phyloP scores from a whole-genome alignment of 805 yeast genomes.

The Wilhelminamyces savonicus region DNA sequence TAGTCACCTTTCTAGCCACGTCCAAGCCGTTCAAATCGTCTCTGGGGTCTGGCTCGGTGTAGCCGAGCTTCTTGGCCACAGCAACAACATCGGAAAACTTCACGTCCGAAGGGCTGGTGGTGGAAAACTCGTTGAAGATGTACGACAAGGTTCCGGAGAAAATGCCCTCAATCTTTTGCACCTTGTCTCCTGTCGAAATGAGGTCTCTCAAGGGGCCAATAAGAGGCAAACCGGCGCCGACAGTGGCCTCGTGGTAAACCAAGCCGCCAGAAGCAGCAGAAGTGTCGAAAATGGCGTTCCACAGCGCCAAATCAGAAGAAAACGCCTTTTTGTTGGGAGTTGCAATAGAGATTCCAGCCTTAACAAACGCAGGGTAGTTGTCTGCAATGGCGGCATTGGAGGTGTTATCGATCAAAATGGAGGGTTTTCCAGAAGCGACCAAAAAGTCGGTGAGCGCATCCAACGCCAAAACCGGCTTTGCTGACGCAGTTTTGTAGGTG shows the following conservation, averaged over 20 bases:
- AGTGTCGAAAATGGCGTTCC: slow-evolving; percentile 71
- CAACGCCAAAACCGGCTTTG: slow-evolving; percentile 46
- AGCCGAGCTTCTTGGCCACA: slow-evolving; percentile 85
- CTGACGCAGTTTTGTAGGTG: slow-evolving; percentile 45
- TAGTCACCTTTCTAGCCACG: slow-evolving; percentile 97
- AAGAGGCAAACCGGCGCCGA: slow-evolving; percentile 97
- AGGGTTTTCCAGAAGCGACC: slow-evolving; percentile 62
- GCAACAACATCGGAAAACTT: slow-evolving; percentile 87
- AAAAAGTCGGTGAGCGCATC: slow-evolving; percentile 58
- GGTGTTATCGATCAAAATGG: slow-evolving; percentile 90
- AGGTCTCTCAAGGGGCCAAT: slow-evolving; percentile 84
- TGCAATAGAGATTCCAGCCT: slow-evolving; percentile 83
- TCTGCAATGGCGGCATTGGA: slow-evolving; percentile 75
- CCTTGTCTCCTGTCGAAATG: slow-evolving; percentile 87
- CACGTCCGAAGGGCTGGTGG: slow-evolving; percentile 51
- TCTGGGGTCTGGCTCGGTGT: slow-evolving; percentile 99
- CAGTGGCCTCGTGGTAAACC: slow-evolving; percentile 97
- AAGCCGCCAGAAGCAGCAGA: slow-evolving; percentile 54
- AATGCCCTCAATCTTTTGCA: slow-evolving; percentile 90
- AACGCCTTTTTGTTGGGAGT: slow-evolving; percentile 99
- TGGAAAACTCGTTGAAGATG: slow-evolving; percentile 89
- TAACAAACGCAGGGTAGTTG: slow-evolving; percentile 67
- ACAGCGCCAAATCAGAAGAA: slow-evolving; percentile 64
- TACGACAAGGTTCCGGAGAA: slow-evolving; percentile 94
- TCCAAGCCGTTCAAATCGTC: slow-evolving; percentile 98